These are phyloP conservation scores for Verticillium klebahnii DNA, from an alignment of 2,329 filamentous ascomycete genomes.

Conservation along the genomic window DNA sequence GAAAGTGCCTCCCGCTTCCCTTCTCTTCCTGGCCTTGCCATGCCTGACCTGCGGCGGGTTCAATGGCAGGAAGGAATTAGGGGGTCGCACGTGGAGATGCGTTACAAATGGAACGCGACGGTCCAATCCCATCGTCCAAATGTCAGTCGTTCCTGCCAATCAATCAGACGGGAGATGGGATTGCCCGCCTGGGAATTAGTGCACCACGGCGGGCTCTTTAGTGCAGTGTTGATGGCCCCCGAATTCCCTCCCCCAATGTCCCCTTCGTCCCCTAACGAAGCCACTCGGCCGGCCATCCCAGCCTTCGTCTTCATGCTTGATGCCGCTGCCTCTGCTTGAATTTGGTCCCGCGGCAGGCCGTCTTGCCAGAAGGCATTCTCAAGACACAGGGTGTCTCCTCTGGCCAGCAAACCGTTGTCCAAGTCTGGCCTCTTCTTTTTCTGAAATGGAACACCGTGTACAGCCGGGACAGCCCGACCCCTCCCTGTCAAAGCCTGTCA, in stretches of 20 bases:
- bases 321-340: not conserved
- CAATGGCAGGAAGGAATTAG: not conserved
- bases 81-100: not conserved
- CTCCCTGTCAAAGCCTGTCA: not conserved
- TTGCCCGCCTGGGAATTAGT: not conserved
- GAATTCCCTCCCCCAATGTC: not conserved
- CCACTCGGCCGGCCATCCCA: not conserved
- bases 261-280: not conserved
- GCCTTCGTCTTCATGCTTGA: not conserved
- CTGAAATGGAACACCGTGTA: not conserved
- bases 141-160: not conserved
- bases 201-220: not conserved
- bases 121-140: not conserved
- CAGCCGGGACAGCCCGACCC: not conserved
- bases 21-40: not conserved
- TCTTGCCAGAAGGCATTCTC: not conserved
- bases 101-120: not conserved
- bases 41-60: not conserved
- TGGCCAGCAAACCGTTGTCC: not conserved
- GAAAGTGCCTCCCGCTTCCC: not conserved
- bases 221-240: not conserved
- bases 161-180: not conserved
- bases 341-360: not conserved
- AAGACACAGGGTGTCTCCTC: not conserved
- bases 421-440: not conserved